Base-by-base conservation (phyloP, 2,329 filamentous ascomycete genomes). In the Claviceps arundinis region DNA sequence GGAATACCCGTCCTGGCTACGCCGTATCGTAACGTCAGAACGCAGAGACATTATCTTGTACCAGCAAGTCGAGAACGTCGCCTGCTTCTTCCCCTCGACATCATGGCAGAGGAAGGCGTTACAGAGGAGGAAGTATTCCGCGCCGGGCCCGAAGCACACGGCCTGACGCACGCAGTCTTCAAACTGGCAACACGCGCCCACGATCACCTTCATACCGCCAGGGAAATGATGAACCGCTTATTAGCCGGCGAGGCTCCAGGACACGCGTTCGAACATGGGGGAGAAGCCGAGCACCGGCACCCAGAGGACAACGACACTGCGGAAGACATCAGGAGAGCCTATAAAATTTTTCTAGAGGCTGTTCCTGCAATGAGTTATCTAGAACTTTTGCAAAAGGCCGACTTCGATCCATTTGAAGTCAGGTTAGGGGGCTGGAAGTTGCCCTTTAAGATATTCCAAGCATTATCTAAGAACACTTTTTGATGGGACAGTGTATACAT, bases 121-220 rank as follows among this genome's bases (percentile, higher is more conserved):
- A 81, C 81, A 50, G 91, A 97, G 65, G 93, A 98, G 64, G 87
- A 95, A 44, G 84, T 98, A 0, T 87, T 95, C 54, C 79, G 91
- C 8, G 76, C 82, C 43, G 91, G 90, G 0, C 82, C 85, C 0
- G 71, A 80, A n/a, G 91, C 91, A 0, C 74, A 81, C 0, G 90
- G 90, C 0, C 74, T 97, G 17, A 82, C 86, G 55, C 91, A 98
- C 66, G 91, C 90, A 3, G 81, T 97, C 1, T 98, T 97, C 68
- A 78, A 81, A 4, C 88, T 98, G 14, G 93, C 93, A 0, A 98
- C 93, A 0, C 80, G 91, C 40, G 93, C 93, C 6, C 94, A 94
- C 62, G 93, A 98, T 65, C 93, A 98, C 68, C 73, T 98, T 37
- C 95, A 96, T 59, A 97, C 91, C 0, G 91, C 87, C 2, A 76